Evolutionary conservation across 768 basidiomycete genomes (phyloP).

Genomic region (Termitomyces eurrhizus): DNA sequence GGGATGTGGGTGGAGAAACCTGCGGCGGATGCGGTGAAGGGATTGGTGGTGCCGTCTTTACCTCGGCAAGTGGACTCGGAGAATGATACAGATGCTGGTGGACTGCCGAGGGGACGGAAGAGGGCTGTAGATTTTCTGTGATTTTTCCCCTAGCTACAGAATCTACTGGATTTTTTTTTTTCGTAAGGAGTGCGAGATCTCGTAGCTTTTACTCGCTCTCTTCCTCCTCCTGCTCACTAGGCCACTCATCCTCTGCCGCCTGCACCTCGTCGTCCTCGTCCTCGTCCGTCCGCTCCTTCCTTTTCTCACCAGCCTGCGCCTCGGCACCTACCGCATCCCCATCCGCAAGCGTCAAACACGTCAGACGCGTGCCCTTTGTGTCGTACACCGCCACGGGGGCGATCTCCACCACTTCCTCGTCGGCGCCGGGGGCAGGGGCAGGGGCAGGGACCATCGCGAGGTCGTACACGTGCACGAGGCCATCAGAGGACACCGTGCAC

Average conservation of each 20-base stretch:
- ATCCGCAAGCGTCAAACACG: constrained; percentile 30
- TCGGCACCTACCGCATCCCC: constrained; percentile 18
- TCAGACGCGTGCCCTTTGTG: constrained; percentile 21
- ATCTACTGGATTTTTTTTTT: background rate
- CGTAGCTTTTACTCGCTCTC: constrained; percentile 10
- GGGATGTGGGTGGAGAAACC: constrained; percentile 72
- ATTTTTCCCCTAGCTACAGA: background rate
- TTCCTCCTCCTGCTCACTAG: constrained; percentile 8
- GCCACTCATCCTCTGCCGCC: constrained; percentile 2
- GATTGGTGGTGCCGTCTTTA: constrained; percentile 16
- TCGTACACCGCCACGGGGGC: constrained; percentile 18
- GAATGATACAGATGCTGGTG: constrained; percentile 15
- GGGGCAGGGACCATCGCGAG: constrained; percentile 43
- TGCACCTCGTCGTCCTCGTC: constrained; percentile 8
- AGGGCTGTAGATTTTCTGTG: constrained; percentile 77
- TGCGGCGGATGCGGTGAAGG: constrained; percentile 45
- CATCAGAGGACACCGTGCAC: constrained; percentile 87
- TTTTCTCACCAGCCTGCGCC: constrained; percentile 18
- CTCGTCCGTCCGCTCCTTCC: constrained; percentile 24
- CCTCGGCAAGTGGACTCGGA: constrained; percentile 15
- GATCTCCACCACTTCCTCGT: constrained; percentile 20
- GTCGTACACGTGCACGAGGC: constrained; percentile 76
- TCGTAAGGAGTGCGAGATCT: no score
- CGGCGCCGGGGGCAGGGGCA: constrained; percentile 23
- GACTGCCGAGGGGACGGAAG: constrained; percentile 48